Evolutionary conservation across 208 protist genomes (phyloP).

Genomic region (Leishmania guyanensis): DNA sequence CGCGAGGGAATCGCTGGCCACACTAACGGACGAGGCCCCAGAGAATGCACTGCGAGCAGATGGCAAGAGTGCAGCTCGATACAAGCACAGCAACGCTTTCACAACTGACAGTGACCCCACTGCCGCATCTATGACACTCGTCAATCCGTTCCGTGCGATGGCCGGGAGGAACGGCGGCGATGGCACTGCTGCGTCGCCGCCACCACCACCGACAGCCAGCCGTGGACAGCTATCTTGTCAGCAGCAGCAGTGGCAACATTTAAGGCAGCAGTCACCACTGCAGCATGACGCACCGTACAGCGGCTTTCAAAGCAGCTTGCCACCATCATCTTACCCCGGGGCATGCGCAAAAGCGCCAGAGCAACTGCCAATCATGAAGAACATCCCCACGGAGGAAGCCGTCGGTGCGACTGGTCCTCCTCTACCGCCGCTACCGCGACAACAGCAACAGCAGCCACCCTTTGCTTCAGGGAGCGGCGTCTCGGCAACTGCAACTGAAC

Average conservation of each 20-base stretch:
- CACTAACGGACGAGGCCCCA: neutral
- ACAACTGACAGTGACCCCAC: neutral
- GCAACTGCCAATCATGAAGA: neutral
- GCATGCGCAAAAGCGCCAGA: neutral
- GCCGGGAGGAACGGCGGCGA: neutral
- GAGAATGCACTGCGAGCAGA: neutral
- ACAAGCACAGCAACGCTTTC: neutral
- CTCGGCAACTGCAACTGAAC: neutral
- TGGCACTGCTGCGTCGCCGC: neutral
- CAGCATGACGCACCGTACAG: neutral
- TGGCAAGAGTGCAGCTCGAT: neutral
- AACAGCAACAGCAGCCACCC: neutral
- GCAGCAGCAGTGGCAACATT: slow-evolving; percentile 9
- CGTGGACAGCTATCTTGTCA: neutral
- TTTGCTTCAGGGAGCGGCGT: neutral
- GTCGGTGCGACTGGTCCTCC: neutral
- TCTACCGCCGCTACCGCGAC: neutral
- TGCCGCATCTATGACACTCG: neutral
- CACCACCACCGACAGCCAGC: neutral
- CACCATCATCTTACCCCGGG: neutral
- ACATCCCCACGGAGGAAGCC: neutral
- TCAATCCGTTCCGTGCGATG: neutral
- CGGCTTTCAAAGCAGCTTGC: neutral
- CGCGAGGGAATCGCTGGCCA: slow-evolving; percentile 21
- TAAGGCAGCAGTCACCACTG: neutral